These are phyloP conservation scores for Candida ascalaphidarum DNA, from an alignment of 805 yeast genomes.

Conservation along the genomic window DNA sequence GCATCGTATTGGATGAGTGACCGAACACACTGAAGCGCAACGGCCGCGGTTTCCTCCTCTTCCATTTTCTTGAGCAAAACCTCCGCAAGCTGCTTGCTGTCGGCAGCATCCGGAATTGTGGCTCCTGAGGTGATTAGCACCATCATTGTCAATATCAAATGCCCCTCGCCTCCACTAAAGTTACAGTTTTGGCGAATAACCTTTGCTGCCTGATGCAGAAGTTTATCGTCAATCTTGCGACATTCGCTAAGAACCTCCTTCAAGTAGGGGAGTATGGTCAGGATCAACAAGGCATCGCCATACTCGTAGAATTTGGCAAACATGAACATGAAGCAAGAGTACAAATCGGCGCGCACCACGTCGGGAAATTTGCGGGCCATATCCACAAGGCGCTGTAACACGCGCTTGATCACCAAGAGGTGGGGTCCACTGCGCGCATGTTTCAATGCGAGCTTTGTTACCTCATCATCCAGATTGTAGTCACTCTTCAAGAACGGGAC, in stretches of 20 bases:
- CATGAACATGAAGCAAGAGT: conserved; percentile 58
- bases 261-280: conserved; percentile 40
- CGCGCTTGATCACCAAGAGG: conserved; percentile 36
- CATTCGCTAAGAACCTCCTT: conserved; percentile 21
- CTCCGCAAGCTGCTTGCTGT: conserved; percentile 12
- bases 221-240: conserved; percentile 7
- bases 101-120: conserved; percentile 15
- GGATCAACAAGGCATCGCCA: conserved; percentile 29
- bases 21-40: conserved; percentile 49
- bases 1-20: conserved; percentile 37
- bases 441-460: conserved; percentile 17
- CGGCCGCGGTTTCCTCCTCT: conserved; percentile 13
- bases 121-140: conserved; percentile 28
- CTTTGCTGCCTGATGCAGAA: background rate
- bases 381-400: conserved; percentile 44
- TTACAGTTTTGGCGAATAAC: conserved; percentile 2
- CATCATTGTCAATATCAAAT: conserved; percentile 24
- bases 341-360: conserved; percentile 61
- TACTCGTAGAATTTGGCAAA: conserved; percentile 48
- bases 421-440: conserved; percentile 27
- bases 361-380: conserved; percentile 62
- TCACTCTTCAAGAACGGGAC: conserved; percentile 53
- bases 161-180: conserved; percentile 7
- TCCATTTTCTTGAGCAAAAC: conserved; percentile 16
- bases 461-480: conserved; percentile 19